A percentile compares a stretch with the other conserved stretches of the same genome.
Evolutionary conservation across 495 filamentous ascomycete genomes (phyloP).

Genomic region (Trichoderma asperelloides): DNA sequence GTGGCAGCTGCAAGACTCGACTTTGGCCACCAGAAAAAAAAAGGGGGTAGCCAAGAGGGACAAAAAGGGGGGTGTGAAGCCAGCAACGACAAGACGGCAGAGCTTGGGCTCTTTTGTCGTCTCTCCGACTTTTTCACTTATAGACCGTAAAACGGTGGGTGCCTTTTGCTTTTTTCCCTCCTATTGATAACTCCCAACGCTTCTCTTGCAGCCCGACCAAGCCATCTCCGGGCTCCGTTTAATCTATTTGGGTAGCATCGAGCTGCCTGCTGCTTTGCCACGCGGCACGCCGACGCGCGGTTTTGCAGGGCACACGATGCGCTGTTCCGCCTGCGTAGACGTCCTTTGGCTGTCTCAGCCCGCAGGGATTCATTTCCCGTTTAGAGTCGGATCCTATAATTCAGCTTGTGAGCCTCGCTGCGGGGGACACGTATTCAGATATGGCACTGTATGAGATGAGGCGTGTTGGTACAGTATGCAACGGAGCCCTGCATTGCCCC

Average conservation of each 20-base stretch:
- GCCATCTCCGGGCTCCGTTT: not conserved
- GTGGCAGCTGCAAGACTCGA: no score
- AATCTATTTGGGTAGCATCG: no score
- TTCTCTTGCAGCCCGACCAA: not conserved
- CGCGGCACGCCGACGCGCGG: not conserved
- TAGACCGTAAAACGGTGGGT: not conserved
- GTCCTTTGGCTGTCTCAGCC: not conserved
- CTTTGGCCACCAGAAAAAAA: not conserved
- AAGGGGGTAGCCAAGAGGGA: not conserved
- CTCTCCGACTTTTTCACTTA: no score
- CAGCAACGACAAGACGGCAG: not conserved
- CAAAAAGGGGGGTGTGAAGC: not conserved
- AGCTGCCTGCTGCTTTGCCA: not conserved
- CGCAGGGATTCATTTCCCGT: no score
- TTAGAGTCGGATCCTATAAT: not conserved
- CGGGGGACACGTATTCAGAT: constrained; percentile 5
- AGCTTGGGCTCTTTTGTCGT: not conserved
- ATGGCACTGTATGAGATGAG: not conserved
- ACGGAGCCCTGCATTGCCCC: not conserved
- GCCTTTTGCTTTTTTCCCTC: not conserved
- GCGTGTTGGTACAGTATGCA: not conserved
- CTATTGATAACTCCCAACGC: not conserved
- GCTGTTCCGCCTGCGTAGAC: no score
- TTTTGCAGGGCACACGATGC: not conserved
- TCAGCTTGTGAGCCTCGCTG: constrained; percentile 3